These are phyloP conservation scores for Cercospora beticola DNA, from an alignment of 2,329 filamentous ascomycete genomes.

Conservation along the genomic window DNA sequence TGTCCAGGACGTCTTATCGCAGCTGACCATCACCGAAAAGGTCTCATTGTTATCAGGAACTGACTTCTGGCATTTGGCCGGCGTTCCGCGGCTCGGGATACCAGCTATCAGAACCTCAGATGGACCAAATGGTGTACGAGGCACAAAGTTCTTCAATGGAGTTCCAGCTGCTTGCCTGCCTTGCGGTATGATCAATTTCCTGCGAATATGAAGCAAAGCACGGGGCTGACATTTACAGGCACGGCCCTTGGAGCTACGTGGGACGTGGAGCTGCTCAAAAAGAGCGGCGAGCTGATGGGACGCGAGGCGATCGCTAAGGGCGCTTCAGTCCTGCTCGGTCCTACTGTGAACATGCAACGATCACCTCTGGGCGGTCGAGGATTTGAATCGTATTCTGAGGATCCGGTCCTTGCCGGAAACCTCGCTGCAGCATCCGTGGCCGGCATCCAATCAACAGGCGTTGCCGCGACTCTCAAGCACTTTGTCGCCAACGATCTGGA, in stretches of 20 bases:
- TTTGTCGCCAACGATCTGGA: constrained; percentile 75
- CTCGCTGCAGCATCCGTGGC: constrained; percentile 61
- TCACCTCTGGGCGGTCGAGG: constrained; percentile 81
- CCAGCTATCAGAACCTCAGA: constrained; percentile 66
- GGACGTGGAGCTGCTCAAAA: constrained; percentile 67
- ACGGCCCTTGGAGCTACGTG: constrained; percentile 77
- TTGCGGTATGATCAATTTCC: constrained; percentile 52
- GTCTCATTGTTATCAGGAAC: constrained; percentile 39
- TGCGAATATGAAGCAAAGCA: neutral
- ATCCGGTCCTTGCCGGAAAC: constrained; percentile 74
- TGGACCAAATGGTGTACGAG: constrained; percentile 68
- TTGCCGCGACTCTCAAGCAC: constrained; percentile 78
- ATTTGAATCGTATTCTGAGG: constrained; percentile 85
- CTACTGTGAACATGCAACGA: constrained; percentile 78
- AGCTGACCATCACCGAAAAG: constrained; percentile 36
- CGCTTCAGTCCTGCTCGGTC: constrained; percentile 70
- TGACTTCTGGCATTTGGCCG: constrained; percentile 69
- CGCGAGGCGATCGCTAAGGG: constrained; percentile 71
- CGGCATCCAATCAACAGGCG: constrained; percentile 68
- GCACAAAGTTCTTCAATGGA: constrained; percentile 67
- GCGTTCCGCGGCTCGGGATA: constrained; percentile 60
- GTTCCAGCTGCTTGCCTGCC: constrained; percentile 69
- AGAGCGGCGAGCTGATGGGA: constrained; percentile 70
- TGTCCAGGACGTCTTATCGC: constrained; percentile 33
- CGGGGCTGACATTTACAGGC: constrained; percentile 15